Percentiles rank a stretch among this genome's conserved stretches.
Evolutionary conservation across 2,329 filamentous ascomycete species (phyloP).

Genomic region (Chaetomiaceae sp.): DNA sequence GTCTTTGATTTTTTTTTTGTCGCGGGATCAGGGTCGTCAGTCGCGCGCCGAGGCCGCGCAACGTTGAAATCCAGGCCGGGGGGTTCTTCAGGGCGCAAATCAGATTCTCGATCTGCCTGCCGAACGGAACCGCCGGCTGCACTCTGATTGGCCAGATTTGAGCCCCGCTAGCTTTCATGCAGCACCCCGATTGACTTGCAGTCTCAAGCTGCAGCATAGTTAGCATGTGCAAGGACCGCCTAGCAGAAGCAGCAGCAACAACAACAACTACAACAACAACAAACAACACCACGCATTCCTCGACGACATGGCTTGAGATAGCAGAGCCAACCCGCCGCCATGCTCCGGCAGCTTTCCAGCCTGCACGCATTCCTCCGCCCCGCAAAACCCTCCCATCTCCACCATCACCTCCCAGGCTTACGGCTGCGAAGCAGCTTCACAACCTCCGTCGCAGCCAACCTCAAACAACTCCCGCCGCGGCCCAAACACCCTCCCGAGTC

Average conservation of each 20-base stretch:
- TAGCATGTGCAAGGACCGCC: too few species aligned
- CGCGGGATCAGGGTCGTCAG: neutral
- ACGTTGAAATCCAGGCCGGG: neutral
- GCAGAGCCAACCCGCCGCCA: neutral
- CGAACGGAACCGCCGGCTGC: neutral
- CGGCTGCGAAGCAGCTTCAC: constrained; percentile 28
- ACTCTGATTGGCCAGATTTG: neutral
- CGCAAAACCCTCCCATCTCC: neutral
- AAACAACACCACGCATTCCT: neutral
- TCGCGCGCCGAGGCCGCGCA: neutral
- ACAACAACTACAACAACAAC: neutral
- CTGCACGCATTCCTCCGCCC: neutral
- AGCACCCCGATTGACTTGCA: neutral
- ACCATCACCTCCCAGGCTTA: neutral
- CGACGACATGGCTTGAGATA: constrained; percentile 1
- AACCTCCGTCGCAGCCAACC: constrained; percentile 27
- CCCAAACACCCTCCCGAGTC: constrained; percentile 67
- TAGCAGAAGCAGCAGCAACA: neutral
- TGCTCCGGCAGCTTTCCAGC: constrained; percentile 9
- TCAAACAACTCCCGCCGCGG: constrained; percentile 69
- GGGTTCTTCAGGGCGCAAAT: neutral
- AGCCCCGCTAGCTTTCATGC: neutral
- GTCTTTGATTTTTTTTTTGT: neutral
- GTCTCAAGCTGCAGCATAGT: neutral
- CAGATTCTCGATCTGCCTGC: constrained; percentile 9